Base-by-base conservation (phyloP, 306 rosid species). In the Ormosia semicastrata region DNA sequence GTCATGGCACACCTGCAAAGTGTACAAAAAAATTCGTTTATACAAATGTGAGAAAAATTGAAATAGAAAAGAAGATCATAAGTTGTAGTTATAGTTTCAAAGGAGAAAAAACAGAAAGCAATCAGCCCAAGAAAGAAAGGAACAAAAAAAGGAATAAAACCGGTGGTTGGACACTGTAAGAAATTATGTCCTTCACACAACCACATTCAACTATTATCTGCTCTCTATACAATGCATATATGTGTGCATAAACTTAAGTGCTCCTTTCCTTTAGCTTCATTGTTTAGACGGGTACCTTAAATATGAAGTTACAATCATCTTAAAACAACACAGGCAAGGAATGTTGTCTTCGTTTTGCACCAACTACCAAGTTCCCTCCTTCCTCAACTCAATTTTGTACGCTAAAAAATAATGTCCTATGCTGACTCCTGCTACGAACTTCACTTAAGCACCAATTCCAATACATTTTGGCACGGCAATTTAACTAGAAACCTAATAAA, bases 1-100 rank as follows among this genome's bases (percentile, higher is more conserved):
- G 13, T 88, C 86, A 62, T 93, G 97, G 84, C 99, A 95, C 24
- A 93, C 86, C 97, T 92, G 90, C 59, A 86, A 83, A 80, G 82
- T 50, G 49, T 36, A 77, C 7, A 2, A 14, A 2, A 30, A 40
- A 11, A 63, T 13, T 41, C 41, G 15, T 17, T 65, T 5, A 29
- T 29, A 81, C 49, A 53, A 54, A 44, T 63, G 57, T 39, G 57
- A 4, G 30, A 4, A 58, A 62, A 33, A 8, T 5, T 10, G 49
- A 62, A 33, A 8, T 5, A 14, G 11, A 13, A 57, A 30, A 13
- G 50, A 11, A n/a, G n/a, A 73, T 54, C n/a, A 0, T 60, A 24
- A 71, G 33, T 62, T 50, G 50, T 41, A 14, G 47, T 50, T 24
- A 24, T 63, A 46, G 54, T 17, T 8, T 70, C 65, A 39, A 52